phyloP scores from a whole-genome alignment of 345 rosid genomes.

The Brassica cretica region DNA sequence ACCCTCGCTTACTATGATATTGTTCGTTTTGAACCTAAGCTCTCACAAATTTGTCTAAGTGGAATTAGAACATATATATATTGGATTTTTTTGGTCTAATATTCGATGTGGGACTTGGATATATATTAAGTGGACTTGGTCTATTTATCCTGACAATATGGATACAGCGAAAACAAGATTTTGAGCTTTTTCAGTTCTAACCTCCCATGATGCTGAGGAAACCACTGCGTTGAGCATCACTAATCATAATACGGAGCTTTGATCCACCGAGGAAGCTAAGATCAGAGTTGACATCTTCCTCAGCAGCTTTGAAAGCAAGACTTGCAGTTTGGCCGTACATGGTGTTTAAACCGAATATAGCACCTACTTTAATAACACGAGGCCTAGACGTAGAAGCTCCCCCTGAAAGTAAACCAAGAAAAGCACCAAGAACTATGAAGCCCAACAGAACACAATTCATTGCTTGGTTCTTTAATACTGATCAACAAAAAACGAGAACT shows the following conservation, averaged over 20 bases:
- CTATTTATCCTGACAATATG: too few relatives aligned
- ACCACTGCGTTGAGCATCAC: conserved; percentile 66
- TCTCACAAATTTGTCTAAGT: too few relatives aligned
- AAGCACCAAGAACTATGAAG: conserved; percentile 39
- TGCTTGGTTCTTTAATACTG: not conserved
- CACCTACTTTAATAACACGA: conserved; percentile 60
- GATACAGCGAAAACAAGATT: not conserved
- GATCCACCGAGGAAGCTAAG: conserved; percentile 64
- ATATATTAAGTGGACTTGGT: too few relatives aligned
- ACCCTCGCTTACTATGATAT: too few relatives aligned
- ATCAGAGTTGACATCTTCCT: conserved; percentile 70
- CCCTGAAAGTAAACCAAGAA: conserved; percentile 38
- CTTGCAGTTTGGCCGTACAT: conserved; percentile 54
- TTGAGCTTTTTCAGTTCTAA: conserved; percentile 11
- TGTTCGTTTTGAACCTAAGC: too few relatives aligned
- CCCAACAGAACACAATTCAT: conserved; percentile 53
- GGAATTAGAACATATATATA: too few relatives aligned
- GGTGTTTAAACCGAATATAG: conserved; percentile 54
- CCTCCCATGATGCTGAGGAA: conserved; percentile 78
- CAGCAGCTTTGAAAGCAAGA: conserved; percentile 71
- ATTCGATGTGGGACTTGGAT: too few relatives aligned
- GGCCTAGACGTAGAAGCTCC: conserved; percentile 47
- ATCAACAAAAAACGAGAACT: conserved; percentile 13
- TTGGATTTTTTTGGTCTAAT: too few relatives aligned
- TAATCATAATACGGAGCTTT: conserved; percentile 49